Evolutionary conservation across 2,329 filamentous ascomycete species (phyloP), one percentile per base, ranked within the genome.

Genomic region (Parastagonospora avenae): DNA sequence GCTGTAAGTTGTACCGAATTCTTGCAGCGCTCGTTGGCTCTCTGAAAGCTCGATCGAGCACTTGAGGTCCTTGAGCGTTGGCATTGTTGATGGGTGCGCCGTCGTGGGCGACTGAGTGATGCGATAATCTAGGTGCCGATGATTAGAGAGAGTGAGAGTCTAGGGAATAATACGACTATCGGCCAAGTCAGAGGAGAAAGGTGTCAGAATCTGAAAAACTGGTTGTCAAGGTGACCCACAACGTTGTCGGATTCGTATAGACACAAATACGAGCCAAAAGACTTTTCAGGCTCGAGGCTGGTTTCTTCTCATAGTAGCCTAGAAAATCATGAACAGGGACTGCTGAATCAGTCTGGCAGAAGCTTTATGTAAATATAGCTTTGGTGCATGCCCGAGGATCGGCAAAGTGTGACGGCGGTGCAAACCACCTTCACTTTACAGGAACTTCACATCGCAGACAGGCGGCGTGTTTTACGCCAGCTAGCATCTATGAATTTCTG

Each of bases 21-120:
- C 82, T 44, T 73, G 75, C 33, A 85, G 71, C 10, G 52, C 49
- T 19, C 55, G 40, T 33, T 74, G 70, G n/a, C 71, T 70, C n/a
- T 71, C 63, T 7, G 74, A 70, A 43, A 80, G 75, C 71, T 82
- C 77, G 36, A 85, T 74, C 32, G 74, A 74, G 73, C 82, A 84
- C 15, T 63, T 74, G 29, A 85, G 71, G 29, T 82, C 76, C 60
- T 80, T 82, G 51, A 83, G 76, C 4, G 72, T 76, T 7, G 82
- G 82, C 82, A 85, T 85, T n/a, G 10, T 40, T 11, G 15, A 19
- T 24, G 9, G 12, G 9, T 29, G 19, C 11, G 9, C 8, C 11
- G 24, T 4, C 2, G 40, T 6, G 14, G 14, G 19, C 27, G 16
- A 24, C 11, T 14, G 12, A 31, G 28, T 31, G 12, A 39, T 24